phyloP scores from a whole-genome alignment of 495 filamentous ascomycete species.

The Eremomyces bilateralis region DNA sequence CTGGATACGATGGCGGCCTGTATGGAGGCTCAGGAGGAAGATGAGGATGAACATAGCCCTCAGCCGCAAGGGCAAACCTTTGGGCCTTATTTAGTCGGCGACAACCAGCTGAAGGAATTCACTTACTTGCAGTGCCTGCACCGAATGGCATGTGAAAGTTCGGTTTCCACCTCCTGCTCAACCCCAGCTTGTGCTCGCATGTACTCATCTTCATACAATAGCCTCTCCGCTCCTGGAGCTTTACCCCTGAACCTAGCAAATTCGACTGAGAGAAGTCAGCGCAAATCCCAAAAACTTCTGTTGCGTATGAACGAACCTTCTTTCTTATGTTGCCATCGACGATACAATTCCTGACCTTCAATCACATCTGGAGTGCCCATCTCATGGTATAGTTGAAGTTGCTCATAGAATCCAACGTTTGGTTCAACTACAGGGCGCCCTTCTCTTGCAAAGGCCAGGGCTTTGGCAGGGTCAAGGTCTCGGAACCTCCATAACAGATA shows the following conservation, averaged over 20 bases:
- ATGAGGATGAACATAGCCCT: too few species aligned
- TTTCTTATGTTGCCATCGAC: constrained; percentile 66
- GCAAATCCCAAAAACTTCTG: too few species aligned
- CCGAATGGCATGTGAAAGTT: too few species aligned
- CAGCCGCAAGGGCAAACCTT: too few species aligned
- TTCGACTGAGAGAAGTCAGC: too few species aligned
- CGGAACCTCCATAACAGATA: constrained; percentile 54
- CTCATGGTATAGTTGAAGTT: constrained; percentile 65
- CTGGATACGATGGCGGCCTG: constrained; percentile 9
- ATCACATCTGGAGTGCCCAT: constrained; percentile 54
- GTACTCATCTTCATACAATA: constrained; percentile 71
- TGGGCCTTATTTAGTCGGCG: too few species aligned
- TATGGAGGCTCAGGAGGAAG: constrained; percentile 36
- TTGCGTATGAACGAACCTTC: too few species aligned
- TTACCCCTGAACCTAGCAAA: constrained; percentile 46
- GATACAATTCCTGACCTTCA: constrained; percentile 50
- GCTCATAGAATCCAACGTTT: constrained; percentile 71
- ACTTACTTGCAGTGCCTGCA: constrained; percentile 31
- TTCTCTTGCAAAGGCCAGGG: constrained; percentile 38
- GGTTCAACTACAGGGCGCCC: constrained; percentile 56
- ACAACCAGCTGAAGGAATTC: too few species aligned
- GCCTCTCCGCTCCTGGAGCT: constrained; percentile 37
- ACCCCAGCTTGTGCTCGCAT: neutral
- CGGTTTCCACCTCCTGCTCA: constrained; percentile 20
- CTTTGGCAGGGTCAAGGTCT: constrained; percentile 33